Evolutionary conservation across 306 rosid species (phyloP).

Genomic region (Acacia confusa): DNA sequence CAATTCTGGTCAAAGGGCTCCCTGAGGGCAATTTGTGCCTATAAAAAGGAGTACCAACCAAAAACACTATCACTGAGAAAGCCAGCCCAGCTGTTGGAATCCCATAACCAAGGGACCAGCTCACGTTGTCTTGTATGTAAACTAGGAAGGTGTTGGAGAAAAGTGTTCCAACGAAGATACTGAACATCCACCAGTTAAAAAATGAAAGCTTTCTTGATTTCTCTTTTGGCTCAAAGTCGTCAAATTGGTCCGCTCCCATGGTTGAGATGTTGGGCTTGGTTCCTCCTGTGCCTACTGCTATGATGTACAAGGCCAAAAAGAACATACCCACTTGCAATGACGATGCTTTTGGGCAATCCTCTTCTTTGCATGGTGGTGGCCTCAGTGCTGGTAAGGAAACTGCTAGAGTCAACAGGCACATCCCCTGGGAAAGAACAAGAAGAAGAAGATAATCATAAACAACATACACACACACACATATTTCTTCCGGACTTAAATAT

Average conservation of each 20-base stretch:
- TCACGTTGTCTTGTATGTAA: constrained; percentile 72
- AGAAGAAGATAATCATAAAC: not conserved
- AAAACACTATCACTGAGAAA: constrained; percentile 58
- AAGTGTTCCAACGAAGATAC: constrained; percentile 68
- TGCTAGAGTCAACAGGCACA: constrained; percentile 64
- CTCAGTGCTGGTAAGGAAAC: constrained; percentile 62
- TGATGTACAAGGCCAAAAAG: constrained; percentile 60
- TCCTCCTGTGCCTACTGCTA: constrained; percentile 80
- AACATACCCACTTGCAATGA: constrained; percentile 59
- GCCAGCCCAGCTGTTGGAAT: constrained; percentile 76
- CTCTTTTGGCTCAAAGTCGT: constrained; percentile 70
- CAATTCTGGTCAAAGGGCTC: constrained; percentile 66
- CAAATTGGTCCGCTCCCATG: constrained; percentile 93
- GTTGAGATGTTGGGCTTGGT: constrained; percentile 90
- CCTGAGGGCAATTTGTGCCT: constrained; percentile 77
- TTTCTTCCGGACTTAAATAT: too few species aligned
- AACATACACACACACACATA: too few species aligned
- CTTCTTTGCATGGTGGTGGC: constrained; percentile 57
- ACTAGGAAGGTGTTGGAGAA: constrained; percentile 67
- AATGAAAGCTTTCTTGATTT: constrained; percentile 62
- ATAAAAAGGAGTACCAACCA: constrained; percentile 59
- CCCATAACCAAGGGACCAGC: constrained; percentile 80
- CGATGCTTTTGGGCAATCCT: constrained; percentile 52
- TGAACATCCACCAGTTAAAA: constrained; percentile 89
- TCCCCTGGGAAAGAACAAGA: constrained; percentile 45